These are phyloP conservation scores for Dunaliella sp. DNA, from an alignment of 139 green algal genomes.

Conservation along the genomic window DNA sequence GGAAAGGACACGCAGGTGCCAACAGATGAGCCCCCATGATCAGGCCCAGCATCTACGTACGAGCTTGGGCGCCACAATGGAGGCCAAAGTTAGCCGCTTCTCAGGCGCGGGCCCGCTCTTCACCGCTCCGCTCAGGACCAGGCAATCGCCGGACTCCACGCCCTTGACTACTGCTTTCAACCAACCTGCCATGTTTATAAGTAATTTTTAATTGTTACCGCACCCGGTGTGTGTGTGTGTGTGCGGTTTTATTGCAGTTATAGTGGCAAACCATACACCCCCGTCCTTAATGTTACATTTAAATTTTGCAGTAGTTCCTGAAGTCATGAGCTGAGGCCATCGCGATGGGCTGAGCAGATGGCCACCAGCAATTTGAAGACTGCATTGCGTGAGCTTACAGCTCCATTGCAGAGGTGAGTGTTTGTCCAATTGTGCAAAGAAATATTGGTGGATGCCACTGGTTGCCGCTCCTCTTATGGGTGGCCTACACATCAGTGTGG, in stretches of 20 bases:
- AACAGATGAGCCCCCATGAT: too few relatives aligned
- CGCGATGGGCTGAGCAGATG: too few relatives aligned
- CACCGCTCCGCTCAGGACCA: conserved; percentile 73
- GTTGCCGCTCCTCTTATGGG: too few relatives aligned
- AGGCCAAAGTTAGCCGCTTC: conserved; percentile 91
- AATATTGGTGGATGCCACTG: too few relatives aligned
- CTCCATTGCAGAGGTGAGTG: too few relatives aligned
- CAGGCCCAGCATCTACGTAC: conserved; percentile 49
- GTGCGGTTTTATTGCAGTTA: not conserved
- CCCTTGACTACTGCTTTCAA: conserved; percentile 82
- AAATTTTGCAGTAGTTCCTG: too few relatives aligned
- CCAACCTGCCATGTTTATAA: conserved; percentile 53
- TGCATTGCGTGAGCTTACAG: too few relatives aligned
- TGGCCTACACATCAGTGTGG: too few relatives aligned
- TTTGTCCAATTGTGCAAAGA: too few relatives aligned
- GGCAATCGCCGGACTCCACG: conserved; percentile 81
- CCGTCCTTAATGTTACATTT: not conserved
- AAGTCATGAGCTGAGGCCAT: too few relatives aligned
- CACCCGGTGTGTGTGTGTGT: not conserved
- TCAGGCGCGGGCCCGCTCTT: conserved; percentile 70
- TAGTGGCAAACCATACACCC: not conserved
- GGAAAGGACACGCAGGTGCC: not conserved
- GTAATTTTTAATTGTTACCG: not conserved
- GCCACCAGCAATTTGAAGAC: too few relatives aligned
- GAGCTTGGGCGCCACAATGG: conserved; percentile 82